phyloP scores from a whole-genome alignment of 1,284 basidiomycete genomes.

The Melampsora larici-populina region DNA sequence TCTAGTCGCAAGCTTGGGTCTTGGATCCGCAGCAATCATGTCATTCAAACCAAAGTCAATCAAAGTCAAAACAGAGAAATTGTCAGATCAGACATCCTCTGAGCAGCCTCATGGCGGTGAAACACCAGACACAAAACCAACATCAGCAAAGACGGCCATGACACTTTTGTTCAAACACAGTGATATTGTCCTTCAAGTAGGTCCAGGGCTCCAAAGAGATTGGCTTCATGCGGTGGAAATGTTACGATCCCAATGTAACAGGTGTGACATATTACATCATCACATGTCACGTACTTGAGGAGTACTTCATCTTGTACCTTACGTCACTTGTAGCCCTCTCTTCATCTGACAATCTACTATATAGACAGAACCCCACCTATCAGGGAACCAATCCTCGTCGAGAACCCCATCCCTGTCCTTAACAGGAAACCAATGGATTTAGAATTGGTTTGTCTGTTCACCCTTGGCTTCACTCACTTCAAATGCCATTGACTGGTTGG shows the following conservation, averaged over 20 bases:
- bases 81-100: neutral
- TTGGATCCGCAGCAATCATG: slow-evolving; percentile 37
- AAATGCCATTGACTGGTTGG: neutral
- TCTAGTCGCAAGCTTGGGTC: slow-evolving; percentile 21
- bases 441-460: slow-evolving; percentile 16
- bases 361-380: no score
- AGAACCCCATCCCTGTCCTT: no score
- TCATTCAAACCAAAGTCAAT: slow-evolving; percentile 20
- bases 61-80: neutral
- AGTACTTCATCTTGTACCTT: no score
- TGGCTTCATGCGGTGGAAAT: slow-evolving; percentile 17
- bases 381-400: no score
- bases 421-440: slow-evolving; percentile 17
- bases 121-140: neutral
- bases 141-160: neutral
- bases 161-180: slow-evolving; percentile 23
- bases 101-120: neutral
- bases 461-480: neutral
- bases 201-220: slow-evolving; percentile 7
- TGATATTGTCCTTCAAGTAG: slow-evolving; percentile 32
- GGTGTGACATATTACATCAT: no score
- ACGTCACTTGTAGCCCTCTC: no score
- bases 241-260: no score
- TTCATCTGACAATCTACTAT: no score
- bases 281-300: no score